These are phyloP conservation scores for Chlorella sp. DNA, from an alignment of 139 green algal species.

Conservation along the genomic window DNA sequence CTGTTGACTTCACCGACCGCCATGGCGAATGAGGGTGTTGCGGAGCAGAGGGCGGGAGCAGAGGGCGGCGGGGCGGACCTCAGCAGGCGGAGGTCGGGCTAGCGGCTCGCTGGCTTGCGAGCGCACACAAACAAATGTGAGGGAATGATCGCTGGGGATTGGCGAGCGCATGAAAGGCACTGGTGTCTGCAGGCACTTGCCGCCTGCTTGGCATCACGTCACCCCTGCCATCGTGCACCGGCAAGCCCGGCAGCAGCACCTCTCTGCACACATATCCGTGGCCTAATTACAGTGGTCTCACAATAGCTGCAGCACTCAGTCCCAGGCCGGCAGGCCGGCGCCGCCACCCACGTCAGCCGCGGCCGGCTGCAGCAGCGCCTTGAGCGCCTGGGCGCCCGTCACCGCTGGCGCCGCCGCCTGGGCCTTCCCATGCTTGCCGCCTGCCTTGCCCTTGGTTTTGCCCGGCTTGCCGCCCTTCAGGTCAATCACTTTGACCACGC, in stretches of 20 bases:
- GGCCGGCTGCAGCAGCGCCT: neutral
- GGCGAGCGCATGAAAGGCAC: no score
- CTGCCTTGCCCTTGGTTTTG: conserved; percentile 11
- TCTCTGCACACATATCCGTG: no score
- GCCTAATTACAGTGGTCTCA: neutral
- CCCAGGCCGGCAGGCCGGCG: neutral
- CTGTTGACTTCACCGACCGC: neutral
- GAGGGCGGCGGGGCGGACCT: no score
- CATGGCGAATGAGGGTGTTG: neutral
- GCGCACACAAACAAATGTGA: no score
- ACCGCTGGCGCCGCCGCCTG: neutral
- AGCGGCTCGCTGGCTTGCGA: no score
- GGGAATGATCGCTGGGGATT: no score
- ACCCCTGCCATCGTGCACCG: no score
- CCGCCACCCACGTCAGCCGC: neutral
- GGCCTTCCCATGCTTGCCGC: neutral
- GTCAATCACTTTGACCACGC: conserved; percentile 30
- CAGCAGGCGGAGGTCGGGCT: no score
- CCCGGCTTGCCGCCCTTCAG: neutral
- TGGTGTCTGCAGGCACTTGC: no score
- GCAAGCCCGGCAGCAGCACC: no score
- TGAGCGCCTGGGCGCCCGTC: neutral
- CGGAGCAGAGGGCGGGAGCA: neutral
- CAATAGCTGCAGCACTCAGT: neutral
- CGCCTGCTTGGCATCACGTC: no score